Base-by-base conservation (phyloP, 345 rosid species). In the Kandelia obovata region DNA sequence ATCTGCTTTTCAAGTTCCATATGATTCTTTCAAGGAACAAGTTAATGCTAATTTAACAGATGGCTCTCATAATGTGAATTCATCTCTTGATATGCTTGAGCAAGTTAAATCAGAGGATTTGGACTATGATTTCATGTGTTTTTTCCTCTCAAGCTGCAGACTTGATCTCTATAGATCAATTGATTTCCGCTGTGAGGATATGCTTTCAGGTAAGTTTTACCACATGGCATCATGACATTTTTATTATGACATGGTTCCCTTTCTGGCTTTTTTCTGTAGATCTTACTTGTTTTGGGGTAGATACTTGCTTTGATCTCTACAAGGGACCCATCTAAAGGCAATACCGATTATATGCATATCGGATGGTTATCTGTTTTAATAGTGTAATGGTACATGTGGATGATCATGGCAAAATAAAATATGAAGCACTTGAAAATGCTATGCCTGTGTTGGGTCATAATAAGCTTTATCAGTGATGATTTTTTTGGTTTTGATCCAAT, bases 161-260 rank as follows among this genome's bases (percentile, higher is more conserved):
- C 68, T 88, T 75, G 96, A 92, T 78, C 91, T 94, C 53, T 94
- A 94, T 56, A 89, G 95, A 80, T 78, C 83, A 47, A 88, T 94
- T 69, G 98, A 94, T 71, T 79, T 77, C 72, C 87, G 97, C 60
- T 91, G 98, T 75, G 98, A 94, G 80, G 90, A 88, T 62, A 94
- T 94, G 98, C 80, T 94, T 77, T 80, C 84, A 79, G 91, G 98
- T 91, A 67, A 43, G 53, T 69, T 53, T 65, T 60, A 59, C 62
- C 28, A 53, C 39, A 3, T 28, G n/a, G 21, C 21, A 21, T 25
- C 55, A 27, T 46, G 31, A 27, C 32, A 53, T 3, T 46, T 10
- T 31, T 26, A 21, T 56, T 15, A n/a, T 65, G 26, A 56, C 25
- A 56, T 15, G 19, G 17, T 43, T 43, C 17, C 49, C 19, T 15